Evolutionary conservation across 2,329 filamentous ascomycete species (phyloP).

Genomic region (Pyrenophora graminea): DNA sequence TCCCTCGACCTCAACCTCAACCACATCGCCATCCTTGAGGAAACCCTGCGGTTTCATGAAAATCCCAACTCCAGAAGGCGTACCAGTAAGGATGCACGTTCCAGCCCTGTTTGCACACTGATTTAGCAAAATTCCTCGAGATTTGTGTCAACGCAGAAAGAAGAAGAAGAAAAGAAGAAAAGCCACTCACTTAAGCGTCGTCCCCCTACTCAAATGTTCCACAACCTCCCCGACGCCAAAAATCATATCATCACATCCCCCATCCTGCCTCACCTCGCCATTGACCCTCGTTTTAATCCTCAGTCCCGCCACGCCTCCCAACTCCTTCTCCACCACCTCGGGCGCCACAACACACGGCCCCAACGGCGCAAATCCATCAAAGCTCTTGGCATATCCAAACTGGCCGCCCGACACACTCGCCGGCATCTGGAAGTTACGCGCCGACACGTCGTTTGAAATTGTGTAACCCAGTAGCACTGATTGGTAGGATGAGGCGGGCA

Average conservation of each 20-base stretch:
- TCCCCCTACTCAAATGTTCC: slow-evolving; percentile 51
- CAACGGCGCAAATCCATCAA: slow-evolving; percentile 52
- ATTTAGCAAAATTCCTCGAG: no score
- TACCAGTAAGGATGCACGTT: slow-evolving; percentile 58
- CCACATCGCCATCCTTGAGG: slow-evolving; percentile 42
- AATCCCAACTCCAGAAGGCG: slow-evolving; percentile 48
- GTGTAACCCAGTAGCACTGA: slow-evolving; percentile 68
- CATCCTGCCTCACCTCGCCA: slow-evolving; percentile 50
- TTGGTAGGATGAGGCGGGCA: slow-evolving; percentile 58
- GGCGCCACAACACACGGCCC: slow-evolving; percentile 48
- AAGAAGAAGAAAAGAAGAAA: no score
- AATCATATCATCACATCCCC: slow-evolving; percentile 54
- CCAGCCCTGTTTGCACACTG: slow-evolving; percentile 33
- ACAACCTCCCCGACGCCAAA: slow-evolving; percentile 50
- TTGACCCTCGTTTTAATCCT: slow-evolving; percentile 50
- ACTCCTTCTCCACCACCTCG: slow-evolving; percentile 21
- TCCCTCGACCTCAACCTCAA: slow-evolving; percentile 42
- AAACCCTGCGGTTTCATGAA: slow-evolving; percentile 47
- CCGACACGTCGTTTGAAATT: slow-evolving; percentile 66
- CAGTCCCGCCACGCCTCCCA: slow-evolving; percentile 7
- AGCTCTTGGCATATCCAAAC: slow-evolving; percentile 51
- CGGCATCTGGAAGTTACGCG: slow-evolving; percentile 57
- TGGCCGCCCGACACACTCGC: slow-evolving; percentile 41
- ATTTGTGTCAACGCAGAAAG: no score
- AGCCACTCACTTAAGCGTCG: slow-evolving; percentile 44